Percentiles rank a stretch among this genome's conserved stretches.
Evolutionary conservation across 208 protist genomes (phyloP).

Genomic region (Trypanosoma rangeli): DNA sequence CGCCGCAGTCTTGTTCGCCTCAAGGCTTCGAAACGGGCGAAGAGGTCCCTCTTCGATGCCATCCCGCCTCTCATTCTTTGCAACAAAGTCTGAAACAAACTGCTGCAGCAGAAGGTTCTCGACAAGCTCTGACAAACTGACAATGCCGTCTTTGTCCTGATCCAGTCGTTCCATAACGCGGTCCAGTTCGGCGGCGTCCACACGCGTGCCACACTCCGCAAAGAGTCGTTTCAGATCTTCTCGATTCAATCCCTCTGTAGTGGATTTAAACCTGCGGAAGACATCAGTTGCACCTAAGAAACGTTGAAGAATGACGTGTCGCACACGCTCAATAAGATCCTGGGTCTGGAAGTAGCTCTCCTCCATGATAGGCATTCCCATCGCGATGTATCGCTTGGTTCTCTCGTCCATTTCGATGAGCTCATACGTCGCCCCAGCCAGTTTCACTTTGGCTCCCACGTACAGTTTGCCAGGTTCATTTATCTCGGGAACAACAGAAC

Average conservation of each 20-base stretch:
- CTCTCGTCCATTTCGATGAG: slow-evolving; percentile 75
- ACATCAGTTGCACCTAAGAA: slow-evolving; percentile 72
- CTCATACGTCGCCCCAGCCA: slow-evolving; percentile 66
- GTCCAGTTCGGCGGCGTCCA: slow-evolving; percentile 49
- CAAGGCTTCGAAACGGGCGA: slow-evolving; percentile 30
- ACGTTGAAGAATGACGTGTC: slow-evolving; percentile 56
- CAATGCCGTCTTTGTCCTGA: slow-evolving; percentile 70
- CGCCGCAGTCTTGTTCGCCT: slow-evolving; percentile 27
- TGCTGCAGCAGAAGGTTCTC: slow-evolving; percentile 76
- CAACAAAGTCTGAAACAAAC: slow-evolving; percentile 78
- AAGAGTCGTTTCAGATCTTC: slow-evolving; percentile 67
- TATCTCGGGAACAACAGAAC: slow-evolving; percentile 72
- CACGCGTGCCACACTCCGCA: slow-evolving; percentile 46
- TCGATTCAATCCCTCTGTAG: slow-evolving; percentile 48
- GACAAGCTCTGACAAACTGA: slow-evolving; percentile 82
- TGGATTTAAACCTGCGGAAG: slow-evolving; percentile 77
- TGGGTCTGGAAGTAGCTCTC: slow-evolving; percentile 67
- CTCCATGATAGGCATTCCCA: slow-evolving; percentile 75
- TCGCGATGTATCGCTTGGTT: slow-evolving; percentile 68
- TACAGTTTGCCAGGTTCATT: slow-evolving; percentile 51
- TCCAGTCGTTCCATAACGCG: slow-evolving; percentile 70
- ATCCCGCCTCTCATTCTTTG: slow-evolving; percentile 24
- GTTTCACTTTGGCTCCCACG: slow-evolving; percentile 67
- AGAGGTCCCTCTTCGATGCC: slow-evolving; percentile 35
- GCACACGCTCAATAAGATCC: slow-evolving; percentile 62